Conservation (phyloP, 805 yeast species). For the Candida lessepsii region DNA sequence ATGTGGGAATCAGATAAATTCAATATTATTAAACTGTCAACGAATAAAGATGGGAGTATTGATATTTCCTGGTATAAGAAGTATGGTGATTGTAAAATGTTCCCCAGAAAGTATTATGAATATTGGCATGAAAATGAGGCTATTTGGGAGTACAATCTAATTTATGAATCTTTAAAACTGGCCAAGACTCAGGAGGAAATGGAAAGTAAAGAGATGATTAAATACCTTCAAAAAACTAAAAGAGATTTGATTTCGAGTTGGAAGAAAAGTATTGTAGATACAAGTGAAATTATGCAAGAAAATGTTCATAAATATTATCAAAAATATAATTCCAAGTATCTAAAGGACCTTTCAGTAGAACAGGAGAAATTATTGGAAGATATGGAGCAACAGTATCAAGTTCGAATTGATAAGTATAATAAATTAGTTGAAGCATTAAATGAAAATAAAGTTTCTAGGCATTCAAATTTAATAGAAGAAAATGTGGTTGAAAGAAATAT, state of each 20-base stretch:
- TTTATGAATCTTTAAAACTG: slow-evolving; percentile 3
- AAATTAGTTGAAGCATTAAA: slow-evolving; percentile 17
- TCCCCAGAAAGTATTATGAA: slow-evolving; percentile 27
- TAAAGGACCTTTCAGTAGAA: slow-evolving; percentile 8
- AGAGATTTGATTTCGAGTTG: slow-evolving; percentile 9
- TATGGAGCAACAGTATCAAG: slow-evolving; percentile 18
- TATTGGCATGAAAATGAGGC: slow-evolving; percentile 30
- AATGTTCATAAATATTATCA: slow-evolving; percentile 14
- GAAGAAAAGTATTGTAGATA: slow-evolving; percentile 12
- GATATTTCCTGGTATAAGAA: slow-evolving; percentile 20
- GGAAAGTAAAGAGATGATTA: background rate
- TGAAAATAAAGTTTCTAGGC: slow-evolving; percentile 27
- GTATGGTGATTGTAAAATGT: slow-evolving; percentile 19
- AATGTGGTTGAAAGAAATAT: background rate
- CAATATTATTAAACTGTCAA: slow-evolving; percentile 14
- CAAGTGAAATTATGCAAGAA: slow-evolving; percentile 11
- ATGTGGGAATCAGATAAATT: slow-evolving; percentile 26
- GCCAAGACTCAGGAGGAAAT: slow-evolving; percentile 4
- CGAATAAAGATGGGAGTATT: slow-evolving; percentile 27
- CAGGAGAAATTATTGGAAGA: slow-evolving; percentile 16
- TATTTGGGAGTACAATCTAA: slow-evolving; percentile 32
- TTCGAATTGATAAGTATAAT: slow-evolving; percentile 14
- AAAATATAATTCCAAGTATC: slow-evolving; percentile 16
- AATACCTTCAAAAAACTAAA: background rate
- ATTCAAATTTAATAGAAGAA: slow-evolving; percentile 29